phyloP scores from a whole-genome alignment of 768 basidiomycete species.

The Russula abietina region DNA sequence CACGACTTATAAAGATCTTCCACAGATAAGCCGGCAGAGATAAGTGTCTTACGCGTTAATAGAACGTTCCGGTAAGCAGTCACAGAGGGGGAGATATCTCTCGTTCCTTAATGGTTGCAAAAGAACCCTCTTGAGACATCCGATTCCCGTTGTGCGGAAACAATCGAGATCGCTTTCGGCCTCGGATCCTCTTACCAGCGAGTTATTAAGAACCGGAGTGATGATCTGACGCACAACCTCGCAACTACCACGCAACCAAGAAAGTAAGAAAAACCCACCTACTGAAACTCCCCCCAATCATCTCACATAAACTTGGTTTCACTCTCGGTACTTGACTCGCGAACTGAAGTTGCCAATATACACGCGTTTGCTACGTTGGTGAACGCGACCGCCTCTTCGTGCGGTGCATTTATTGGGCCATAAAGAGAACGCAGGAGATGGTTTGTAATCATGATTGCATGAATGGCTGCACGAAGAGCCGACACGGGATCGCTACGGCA shows the following conservation, averaged over 20 bases:
- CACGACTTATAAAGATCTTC: too few species aligned
- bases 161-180: too few species aligned
- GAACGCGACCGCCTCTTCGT: conserved; percentile 93
- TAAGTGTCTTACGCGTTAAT: too few species aligned
- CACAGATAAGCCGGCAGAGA: too few species aligned
- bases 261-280: conserved; percentile 41
- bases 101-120: too few species aligned
- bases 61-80: too few species aligned
- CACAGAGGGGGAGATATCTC: too few species aligned
- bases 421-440: conserved; percentile 66
- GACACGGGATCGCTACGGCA: too few species aligned
- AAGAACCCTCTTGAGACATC: too few species aligned
- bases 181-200: too few species aligned
- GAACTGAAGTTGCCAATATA: conserved; percentile 97
- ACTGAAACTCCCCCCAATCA: conserved; percentile 80
- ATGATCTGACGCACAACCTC: background rate
- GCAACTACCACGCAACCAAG: conserved; percentile 12
- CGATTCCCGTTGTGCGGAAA: too few species aligned
- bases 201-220: too few species aligned
- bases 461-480: conserved; percentile 55
- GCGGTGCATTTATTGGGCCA: conserved; percentile 82
- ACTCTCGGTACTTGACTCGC: conserved; percentile 98
- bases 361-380: conserved; percentile 92
- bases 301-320: conserved; percentile 99
- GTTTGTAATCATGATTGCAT: conserved; percentile 49